Conservation (phyloP, 805 yeast species). For the Lipomyces sp. region DNA sequence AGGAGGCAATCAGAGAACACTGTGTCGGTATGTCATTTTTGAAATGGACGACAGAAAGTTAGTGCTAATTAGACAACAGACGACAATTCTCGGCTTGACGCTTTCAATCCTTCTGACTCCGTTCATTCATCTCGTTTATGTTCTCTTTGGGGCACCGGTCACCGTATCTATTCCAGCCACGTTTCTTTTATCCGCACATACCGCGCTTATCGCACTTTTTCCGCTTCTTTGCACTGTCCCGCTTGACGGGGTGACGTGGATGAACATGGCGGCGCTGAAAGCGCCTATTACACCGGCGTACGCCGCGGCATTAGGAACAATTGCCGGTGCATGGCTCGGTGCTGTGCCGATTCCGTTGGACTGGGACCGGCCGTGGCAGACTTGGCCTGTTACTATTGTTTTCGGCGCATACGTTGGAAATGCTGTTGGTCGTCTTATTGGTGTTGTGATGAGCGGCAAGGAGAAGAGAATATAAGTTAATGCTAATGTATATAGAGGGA, state of each 20-base stretch:
- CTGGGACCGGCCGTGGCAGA: conserved; percentile 98
- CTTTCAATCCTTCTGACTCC: conserved; percentile 39
- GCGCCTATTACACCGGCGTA: conserved; percentile 47
- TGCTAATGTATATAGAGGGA: background rate
- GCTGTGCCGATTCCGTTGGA: conserved; percentile 93
- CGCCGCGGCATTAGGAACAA: conserved; percentile 50
- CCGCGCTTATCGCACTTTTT: conserved; percentile 62
- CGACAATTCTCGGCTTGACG: conserved; percentile 20
- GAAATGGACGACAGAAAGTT: background rate
- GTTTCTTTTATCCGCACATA: conserved; percentile 62
- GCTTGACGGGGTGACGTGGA: conserved; percentile 57
- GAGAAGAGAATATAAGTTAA: background rate
- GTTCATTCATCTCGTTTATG: conserved; percentile 47
- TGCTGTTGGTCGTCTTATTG: conserved; percentile 59
- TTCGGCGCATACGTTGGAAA: conserved; percentile 80
- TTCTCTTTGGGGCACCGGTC: conserved; percentile 84
- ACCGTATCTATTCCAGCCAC: conserved; percentile 60
- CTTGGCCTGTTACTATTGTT: conserved; percentile 88
- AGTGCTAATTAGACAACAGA: conserved; percentile 9
- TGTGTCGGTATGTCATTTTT: conserved; percentile 5
- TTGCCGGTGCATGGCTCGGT: conserved; percentile 87
- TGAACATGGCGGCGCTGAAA: conserved; percentile 41
- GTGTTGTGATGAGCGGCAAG: conserved; percentile 1
- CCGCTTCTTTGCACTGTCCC: conserved; percentile 65
- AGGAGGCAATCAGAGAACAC: conserved; percentile 9